Evolutionary conservation across 208 protist species (phyloP).

Genomic region (Zelonia costaricensis): DNA sequence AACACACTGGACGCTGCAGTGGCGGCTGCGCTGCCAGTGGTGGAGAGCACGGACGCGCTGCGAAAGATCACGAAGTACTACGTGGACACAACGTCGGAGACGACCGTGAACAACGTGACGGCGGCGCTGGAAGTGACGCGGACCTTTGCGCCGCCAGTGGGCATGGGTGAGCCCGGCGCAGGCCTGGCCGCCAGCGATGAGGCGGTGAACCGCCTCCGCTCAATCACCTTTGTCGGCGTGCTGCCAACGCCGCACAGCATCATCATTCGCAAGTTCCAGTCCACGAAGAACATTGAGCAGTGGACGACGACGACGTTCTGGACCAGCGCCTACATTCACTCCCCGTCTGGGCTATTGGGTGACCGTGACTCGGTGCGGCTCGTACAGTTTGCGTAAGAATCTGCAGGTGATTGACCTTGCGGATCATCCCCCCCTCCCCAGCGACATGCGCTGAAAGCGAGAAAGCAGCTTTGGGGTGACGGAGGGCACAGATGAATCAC

Average conservation of each 20-base stretch:
- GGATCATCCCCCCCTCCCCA: no score
- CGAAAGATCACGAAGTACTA: conserved; percentile 27
- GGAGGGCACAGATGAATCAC: no score
- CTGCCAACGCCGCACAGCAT: conserved; percentile 83
- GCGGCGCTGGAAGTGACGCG: conserved; percentile 6
- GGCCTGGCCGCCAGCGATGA: conserved; percentile 35
- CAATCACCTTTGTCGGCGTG: conserved; percentile 77
- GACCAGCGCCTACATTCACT: conserved; percentile 70
- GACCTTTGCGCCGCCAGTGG: conserved; percentile 5
- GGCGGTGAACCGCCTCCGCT: conserved; percentile 41
- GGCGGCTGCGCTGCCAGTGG: conserved; percentile 36
- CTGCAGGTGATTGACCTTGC: neutral
- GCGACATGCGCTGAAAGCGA: no score
- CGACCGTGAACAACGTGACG: conserved; percentile 10
- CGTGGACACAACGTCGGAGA: conserved; percentile 10
- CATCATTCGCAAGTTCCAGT: conserved; percentile 60
- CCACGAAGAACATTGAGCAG: conserved; percentile 58
- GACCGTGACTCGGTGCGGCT: conserved; percentile 69
- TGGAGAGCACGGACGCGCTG: conserved; percentile 34
- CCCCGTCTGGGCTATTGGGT: conserved; percentile 44
- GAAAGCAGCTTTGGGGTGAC: no score
- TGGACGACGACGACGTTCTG: conserved; percentile 83
- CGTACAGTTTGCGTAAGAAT: conserved; percentile 39
- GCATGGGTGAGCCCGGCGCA: conserved; percentile 9
- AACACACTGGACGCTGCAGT: conserved; percentile 61